Evolutionary conservation across 345 rosid genomes (phyloP), one percentile per base, ranked within the genome.

Genomic region (Reutealis trisperma): DNA sequence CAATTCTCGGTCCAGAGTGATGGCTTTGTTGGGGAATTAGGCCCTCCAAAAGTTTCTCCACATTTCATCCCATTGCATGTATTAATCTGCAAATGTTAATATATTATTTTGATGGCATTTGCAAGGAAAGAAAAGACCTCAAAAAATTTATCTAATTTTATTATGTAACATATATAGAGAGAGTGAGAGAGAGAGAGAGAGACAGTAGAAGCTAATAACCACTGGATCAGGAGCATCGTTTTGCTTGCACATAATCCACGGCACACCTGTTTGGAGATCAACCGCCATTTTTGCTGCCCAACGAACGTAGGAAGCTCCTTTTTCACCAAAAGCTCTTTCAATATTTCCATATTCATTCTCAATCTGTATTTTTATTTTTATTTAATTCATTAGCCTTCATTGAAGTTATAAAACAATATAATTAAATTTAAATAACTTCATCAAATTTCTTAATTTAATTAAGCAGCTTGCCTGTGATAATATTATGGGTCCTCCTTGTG

Each of bases 201-300:
- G 5, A 21, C 5, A 22, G 51, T 5, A 49, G 12, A 72, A 14
- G 32, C 66, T 1, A 25, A 16, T 8, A 61, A 92, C 96, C 89
- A 92, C 85, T 2, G 98, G 96, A 74, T 94, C 93, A 45, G 94
- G 96, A 75, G 96, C 98, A 82, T 94, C 90, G 27, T 81, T 76
- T 83, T 94, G 97, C 88, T 94, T 94, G 86, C 98, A 92, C 97
- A 94, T 94, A 54, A 87, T 86, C 96, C 98, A 94, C 2, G 98
- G 98, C 42, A 89, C 93, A 16, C 96, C 96, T 5, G 96, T 92
- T 10, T 89, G 83, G 60, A 91, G 91, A 25, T 84, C 91, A 57
- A 88, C 90, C 1, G 92, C 92, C 92, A 94, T 71, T 58, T 82
- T 66, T 42, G 93, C 96, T 22, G 96, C 92, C 98, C 98, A 94